Evolutionary conservation across 2,329 filamentous ascomycete species (phyloP), one percentile per base, ranked within the genome.

Genomic region (Aschersonia sp.): DNA sequence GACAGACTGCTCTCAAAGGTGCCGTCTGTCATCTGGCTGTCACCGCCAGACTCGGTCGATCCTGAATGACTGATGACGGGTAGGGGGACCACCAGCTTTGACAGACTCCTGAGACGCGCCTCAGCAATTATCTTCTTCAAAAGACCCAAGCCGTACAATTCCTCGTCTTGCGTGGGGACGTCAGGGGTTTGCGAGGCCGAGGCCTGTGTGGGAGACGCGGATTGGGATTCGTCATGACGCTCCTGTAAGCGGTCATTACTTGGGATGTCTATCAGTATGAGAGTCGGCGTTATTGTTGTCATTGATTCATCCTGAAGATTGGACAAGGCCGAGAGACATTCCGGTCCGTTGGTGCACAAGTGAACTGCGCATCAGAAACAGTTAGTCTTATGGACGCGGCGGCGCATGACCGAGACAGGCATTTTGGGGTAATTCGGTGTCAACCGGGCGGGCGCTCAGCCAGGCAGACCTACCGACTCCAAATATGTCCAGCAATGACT

Each of bases 81-180:
- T 31, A 80, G 70, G 3, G 75, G 72, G 11, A 79, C 69, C 29
- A 79, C 68, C 5, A 79, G 66, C 55, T 73, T 78, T 12, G 75
- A 71, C 45, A 77, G 64, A 54, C 70, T 76, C 49, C 75, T 69
- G 39, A 78, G 58, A 50, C 76, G 74, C 4, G 74, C 72, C 54
- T 79, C 76, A 29, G 75, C 76, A 32, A 77, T 70, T 42, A 80
- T 71, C 49, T 73, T 71, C 51, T 77, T 73, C 46, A 80, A 57
- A 44, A 80, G 60, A 47, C 65, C 65, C 45, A 79, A 57, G 8
- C 76, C 76, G 54, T 79, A 79, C 1, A 76, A 58, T 42, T 77
- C 72, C 47, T 71, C 71, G 46, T 69, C 63, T 1, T 65, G 61
- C 0, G 62, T 63, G 51, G 68, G 63, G 10, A 71, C 68, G 33